A percentile compares a stretch with the other conserved stretches of the same genome.
phyloP scores from a whole-genome alignment of 2,329 filamentous ascomycete species.

The Pseudocercospora cruenta region DNA sequence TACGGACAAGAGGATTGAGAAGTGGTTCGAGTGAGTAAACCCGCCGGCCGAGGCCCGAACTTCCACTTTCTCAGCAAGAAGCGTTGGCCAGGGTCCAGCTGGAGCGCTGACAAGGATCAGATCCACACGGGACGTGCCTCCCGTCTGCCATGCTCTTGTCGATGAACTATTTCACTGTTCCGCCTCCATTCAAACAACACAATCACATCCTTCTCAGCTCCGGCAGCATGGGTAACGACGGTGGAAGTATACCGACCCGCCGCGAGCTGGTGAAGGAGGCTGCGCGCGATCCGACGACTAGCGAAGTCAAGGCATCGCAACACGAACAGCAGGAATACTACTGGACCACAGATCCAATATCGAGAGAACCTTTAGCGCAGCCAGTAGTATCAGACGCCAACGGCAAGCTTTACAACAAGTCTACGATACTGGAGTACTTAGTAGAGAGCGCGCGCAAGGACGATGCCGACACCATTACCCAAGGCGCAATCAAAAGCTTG shows the following conservation, averaged over 20 bases:
- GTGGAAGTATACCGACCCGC: conserved; percentile 90
- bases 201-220: neutral
- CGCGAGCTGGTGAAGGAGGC: conserved; percentile 95
- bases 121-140: neutral
- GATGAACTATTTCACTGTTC: neutral
- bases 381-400: conserved; percentile 82
- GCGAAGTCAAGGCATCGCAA: conserved; percentile 85
- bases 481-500: conserved; percentile 71
- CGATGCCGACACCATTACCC: conserved; percentile 65
- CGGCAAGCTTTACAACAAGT: conserved; percentile 92
- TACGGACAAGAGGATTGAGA: neutral
- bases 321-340: conserved; percentile 82
- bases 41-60: neutral
- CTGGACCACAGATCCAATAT: conserved; percentile 89
- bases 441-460: conserved; percentile 58
- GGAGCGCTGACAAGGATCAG: neutral
- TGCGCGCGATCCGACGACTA: conserved; percentile 76
- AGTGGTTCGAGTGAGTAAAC: conserved; percentile 4
- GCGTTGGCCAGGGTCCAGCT: neutral
- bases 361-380: conserved; percentile 70
- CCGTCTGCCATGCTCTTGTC: neutral
- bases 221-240: conserved; percentile 88
- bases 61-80: neutral
- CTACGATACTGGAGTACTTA: conserved; percentile 75
- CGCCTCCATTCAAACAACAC: neutral